Evolutionary conservation across 2,329 filamentous ascomycete genomes (phyloP).

Genomic region (Periconia macrospinosa): DNA sequence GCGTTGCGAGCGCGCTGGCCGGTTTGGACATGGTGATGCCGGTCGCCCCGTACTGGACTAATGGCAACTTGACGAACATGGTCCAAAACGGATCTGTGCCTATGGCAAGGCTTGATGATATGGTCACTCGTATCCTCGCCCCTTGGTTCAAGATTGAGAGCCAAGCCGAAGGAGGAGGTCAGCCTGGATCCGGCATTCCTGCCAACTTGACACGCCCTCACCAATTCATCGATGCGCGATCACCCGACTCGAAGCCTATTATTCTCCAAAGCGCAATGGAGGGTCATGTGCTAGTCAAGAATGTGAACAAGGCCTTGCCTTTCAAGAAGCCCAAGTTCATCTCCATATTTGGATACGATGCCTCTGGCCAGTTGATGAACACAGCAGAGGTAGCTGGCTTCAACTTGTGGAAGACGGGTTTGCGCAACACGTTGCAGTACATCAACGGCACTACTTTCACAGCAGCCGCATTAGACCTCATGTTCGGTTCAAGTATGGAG

Average conservation of each 20-base stretch:
- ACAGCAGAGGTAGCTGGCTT: slow-evolving; percentile 32
- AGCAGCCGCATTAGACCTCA: not conserved
- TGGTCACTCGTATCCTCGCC: slow-evolving; percentile 58
- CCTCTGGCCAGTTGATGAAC: slow-evolving; percentile 19
- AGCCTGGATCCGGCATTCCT: not conserved
- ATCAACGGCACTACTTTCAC: not conserved
- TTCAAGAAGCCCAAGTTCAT: slow-evolving; percentile 54
- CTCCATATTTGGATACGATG: slow-evolving; percentile 67
- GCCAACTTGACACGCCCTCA: slow-evolving; percentile 47
- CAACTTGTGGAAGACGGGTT: slow-evolving; percentile 40
- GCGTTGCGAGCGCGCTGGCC: slow-evolving; percentile 43
- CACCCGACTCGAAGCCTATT: slow-evolving; percentile 49
- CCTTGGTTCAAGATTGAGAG: slow-evolving; percentile 51
- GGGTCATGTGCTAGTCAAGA: slow-evolving; percentile 67
- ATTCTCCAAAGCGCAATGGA: slow-evolving; percentile 64
- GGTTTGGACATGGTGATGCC: slow-evolving; percentile 50
- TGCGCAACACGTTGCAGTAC: slow-evolving; percentile 43
- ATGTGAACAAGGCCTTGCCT: slow-evolving; percentile 58
- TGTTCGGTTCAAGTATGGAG: not conserved
- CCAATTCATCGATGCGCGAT: slow-evolving; percentile 57
- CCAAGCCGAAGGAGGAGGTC: not conserved
- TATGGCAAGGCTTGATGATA: slow-evolving; percentile 60
- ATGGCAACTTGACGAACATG: slow-evolving; percentile 61
- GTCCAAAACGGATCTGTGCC: slow-evolving; percentile 64
- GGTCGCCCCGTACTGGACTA: slow-evolving; percentile 51